Base-by-base conservation (phyloP, 2,329 filamentous ascomycete species). In the Fusarium solani-melongenae region DNA sequence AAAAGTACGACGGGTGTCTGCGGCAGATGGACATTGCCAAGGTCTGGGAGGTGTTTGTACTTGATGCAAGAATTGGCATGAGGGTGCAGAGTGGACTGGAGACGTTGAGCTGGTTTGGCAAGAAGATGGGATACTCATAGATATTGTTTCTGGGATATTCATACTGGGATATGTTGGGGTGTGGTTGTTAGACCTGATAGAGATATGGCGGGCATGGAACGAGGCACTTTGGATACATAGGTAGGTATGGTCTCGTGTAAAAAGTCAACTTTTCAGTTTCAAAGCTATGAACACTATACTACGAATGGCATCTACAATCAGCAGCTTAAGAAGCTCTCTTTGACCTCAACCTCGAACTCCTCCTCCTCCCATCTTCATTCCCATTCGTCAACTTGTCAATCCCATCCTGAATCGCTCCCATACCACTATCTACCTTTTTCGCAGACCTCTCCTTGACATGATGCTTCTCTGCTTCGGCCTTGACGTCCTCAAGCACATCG, bases 11-110 rank as follows among this genome's bases (percentile, higher is more conserved):
- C 20, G 89, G 92, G 77, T 93, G 92, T 78, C 87, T 90, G 72
- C 83, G 86, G 57, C 90, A 90, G 82, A 83, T 96, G 22, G 88
- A 92, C 31, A 91, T 91, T 78, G 91, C 91, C 33, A 89, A 91
- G 60, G 88, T 84, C 57, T 95, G 92, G 92, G 92, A 94, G 77
- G 79, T 82, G 1, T 96, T 91, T 79, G 88, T 93, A 68, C 85
- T 96, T 59, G 94, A 97, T 82, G 90, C 91, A 20, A 87, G 93
- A 74, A 88, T 95, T 59, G 92, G 92, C 4, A 88, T 95, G 87
- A 90, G 92, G 67, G 88, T 94, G 62, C 91, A 92, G 77, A 92
- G 91, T 6, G 92, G 89, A 2, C 82, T 92, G 76, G 89, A 92
- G 77, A 94, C 91, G 17, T 79, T 94, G 58, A 86, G 82, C 49